A percentile compares a stretch with the other conserved stretches of the same genome.
Conservation (phyloP, 192 early-diverging fungal species). For the Coemansia javaensis region DNA sequence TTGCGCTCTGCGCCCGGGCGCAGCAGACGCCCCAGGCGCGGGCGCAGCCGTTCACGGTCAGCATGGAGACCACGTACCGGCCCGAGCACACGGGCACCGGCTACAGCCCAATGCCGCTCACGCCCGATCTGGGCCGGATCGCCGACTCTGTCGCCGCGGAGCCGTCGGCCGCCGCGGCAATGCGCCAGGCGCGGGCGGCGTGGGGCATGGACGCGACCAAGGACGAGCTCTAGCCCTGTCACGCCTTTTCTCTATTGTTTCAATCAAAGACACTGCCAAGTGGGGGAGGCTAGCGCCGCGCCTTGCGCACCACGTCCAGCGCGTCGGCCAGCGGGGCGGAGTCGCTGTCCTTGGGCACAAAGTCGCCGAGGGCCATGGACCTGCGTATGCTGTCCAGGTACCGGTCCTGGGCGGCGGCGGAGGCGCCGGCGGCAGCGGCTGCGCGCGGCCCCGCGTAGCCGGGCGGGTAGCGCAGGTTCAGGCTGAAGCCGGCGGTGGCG, state of each 20-base stretch:
- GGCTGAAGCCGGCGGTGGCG: not conserved
- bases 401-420: not conserved
- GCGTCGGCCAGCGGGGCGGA: not conserved
- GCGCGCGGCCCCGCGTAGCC: no score
- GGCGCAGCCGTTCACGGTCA: slow-evolving; percentile 15
- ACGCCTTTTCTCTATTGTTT: not conserved
- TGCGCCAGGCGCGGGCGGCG: slow-evolving; percentile 23
- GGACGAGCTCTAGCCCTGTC: slow-evolving; percentile 21
- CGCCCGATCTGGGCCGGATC: slow-evolving; percentile 34
- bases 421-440: no score
- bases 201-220: slow-evolving; percentile 4
- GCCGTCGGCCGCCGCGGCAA: slow-evolving; percentile 26
- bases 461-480: not conserved
- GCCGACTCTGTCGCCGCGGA: slow-evolving; percentile 28
- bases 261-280: not conserved
- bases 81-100: slow-evolving; percentile 15
- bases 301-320: slow-evolving; percentile 13
- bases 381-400: slow-evolving; percentile 5
- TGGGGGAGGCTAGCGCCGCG: not conserved
- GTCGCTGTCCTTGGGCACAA: not conserved
- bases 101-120: slow-evolving; percentile 37
- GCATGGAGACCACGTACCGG: slow-evolving; percentile 35
- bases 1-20: not conserved
- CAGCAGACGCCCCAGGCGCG: not conserved
- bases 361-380: no score